These are phyloP conservation scores for Penicillium cataractarum DNA, from an alignment of 495 filamentous ascomycete genomes.

Conservation along the genomic window DNA sequence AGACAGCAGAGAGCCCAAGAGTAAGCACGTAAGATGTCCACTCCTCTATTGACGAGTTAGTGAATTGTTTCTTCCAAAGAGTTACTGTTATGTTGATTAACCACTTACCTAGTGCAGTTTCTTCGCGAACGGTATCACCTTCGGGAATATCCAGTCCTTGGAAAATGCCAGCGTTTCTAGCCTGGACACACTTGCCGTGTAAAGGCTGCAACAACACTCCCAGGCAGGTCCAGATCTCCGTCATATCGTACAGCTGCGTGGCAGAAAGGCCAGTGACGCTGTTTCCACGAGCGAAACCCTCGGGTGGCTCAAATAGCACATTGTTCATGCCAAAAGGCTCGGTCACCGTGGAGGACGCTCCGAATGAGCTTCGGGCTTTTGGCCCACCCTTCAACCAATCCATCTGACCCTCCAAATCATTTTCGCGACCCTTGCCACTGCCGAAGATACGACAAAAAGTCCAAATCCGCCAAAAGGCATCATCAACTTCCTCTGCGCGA, in stretches of 20 bases:
- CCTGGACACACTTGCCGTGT: conserved; percentile 58
- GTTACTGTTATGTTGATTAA: background rate
- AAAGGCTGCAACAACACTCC: conserved; percentile 59
- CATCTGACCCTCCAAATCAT: conserved; percentile 64
- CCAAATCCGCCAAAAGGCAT: conserved; percentile 72
- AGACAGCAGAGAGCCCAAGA: conserved; percentile 58
- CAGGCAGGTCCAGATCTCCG: conserved; percentile 68
- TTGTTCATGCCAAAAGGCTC: conserved; percentile 56
- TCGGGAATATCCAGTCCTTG: conserved; percentile 48
- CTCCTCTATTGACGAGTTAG: conserved; percentile 57
- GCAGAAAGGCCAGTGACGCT: conserved; percentile 51
- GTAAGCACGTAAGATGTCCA: conserved; percentile 66
- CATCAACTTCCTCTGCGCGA: conserved; percentile 59
- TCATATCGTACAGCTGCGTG: conserved; percentile 65
- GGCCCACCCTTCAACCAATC: conserved; percentile 66
- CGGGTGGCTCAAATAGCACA: conserved; percentile 58
- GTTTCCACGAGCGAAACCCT: conserved; percentile 64
- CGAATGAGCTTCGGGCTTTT: conserved; percentile 43
- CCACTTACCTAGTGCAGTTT: conserved; percentile 55
- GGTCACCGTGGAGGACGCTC: conserved; percentile 40
- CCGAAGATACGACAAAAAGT: conserved; percentile 72
- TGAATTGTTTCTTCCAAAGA: background rate
- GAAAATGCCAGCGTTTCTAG: conserved; percentile 60
- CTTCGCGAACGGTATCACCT: conserved; percentile 57
- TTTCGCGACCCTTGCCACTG: conserved; percentile 59